Evolutionary conservation across 441 rosid species (phyloP).

Genomic region (Melastoma candidum): DNA sequence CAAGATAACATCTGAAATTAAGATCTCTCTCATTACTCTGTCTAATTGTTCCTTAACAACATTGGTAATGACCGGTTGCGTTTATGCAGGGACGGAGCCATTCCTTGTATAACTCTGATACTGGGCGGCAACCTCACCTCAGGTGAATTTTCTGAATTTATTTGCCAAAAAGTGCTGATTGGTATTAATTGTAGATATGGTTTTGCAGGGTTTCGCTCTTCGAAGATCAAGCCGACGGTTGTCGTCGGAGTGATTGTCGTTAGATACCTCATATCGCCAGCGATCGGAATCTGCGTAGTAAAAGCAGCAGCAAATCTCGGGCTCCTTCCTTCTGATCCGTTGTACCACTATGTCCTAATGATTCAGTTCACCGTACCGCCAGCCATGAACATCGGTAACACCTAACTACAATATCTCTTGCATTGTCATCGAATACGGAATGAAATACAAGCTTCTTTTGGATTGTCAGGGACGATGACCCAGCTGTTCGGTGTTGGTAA

Average conservation of each 20-base stretch:
- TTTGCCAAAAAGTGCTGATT: neutral
- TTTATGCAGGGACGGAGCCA: slow-evolving; percentile 50
- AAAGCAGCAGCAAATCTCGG: slow-evolving; percentile 22
- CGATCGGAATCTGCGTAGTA: slow-evolving; percentile 21
- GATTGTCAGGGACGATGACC: slow-evolving; percentile 31
- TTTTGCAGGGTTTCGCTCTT: slow-evolving; percentile 20
- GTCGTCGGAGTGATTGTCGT: slow-evolving; percentile 22
- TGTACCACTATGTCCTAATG: slow-evolving; percentile 26
- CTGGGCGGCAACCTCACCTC: slow-evolving; percentile 69
- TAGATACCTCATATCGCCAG: slow-evolving; percentile 17
- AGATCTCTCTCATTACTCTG: neutral
- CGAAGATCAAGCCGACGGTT: slow-evolving; percentile 4
- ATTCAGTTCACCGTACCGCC: slow-evolving; percentile 30
- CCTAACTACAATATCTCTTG: too few species aligned
- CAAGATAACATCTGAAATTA: slow-evolving; percentile 3
- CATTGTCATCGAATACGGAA: too few species aligned
- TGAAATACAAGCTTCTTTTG: too few species aligned
- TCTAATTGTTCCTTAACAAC: neutral
- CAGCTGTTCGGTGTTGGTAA: slow-evolving; percentile 47
- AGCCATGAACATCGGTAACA: slow-evolving; percentile 6
- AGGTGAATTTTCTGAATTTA: slow-evolving; percentile 19
- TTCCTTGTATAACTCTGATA: slow-evolving; percentile 61
- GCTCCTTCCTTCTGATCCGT: slow-evolving; percentile 19
- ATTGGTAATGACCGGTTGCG: neutral
- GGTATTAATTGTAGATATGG: neutral